These are phyloP conservation scores for Skeletonema tropicum DNA, from an alignment of 108 stramenopile genomes.

Conservation along the genomic window DNA sequence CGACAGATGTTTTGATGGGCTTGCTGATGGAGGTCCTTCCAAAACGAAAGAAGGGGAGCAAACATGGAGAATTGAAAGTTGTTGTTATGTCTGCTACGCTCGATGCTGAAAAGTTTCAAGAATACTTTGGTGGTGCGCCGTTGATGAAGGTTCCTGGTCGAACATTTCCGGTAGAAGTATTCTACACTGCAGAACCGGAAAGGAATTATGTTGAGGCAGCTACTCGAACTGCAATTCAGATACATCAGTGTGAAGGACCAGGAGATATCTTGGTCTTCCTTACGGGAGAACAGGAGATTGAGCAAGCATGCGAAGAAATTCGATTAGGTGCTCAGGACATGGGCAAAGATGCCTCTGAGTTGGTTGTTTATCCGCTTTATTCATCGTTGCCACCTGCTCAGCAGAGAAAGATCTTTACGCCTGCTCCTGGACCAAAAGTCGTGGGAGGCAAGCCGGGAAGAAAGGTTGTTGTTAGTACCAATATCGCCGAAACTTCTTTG, in stretches of 20 bases:
- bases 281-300: constrained; percentile 99
- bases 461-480: constrained; percentile 98
- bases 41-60: constrained; percentile 71
- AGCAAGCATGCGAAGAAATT: constrained; percentile 95
- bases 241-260: constrained; percentile 96
- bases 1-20: constrained; percentile 99
- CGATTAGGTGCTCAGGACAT: constrained; percentile 70
- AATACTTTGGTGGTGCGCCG: constrained; percentile 89
- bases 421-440: constrained; percentile 91
- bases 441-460: constrained; percentile 95
- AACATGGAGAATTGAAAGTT: constrained; percentile 90
- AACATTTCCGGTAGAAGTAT: constrained; percentile 97
- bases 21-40: constrained; percentile 95
- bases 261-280: constrained; percentile 98
- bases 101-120: constrained; percentile 95
- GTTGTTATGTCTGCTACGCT: constrained; percentile 99
- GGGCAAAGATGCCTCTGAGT: constrained; percentile 72
- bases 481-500: constrained; percentile 98
- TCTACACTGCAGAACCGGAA: constrained; percentile 97
- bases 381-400: constrained; percentile 94
- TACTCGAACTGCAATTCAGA: constrained; percentile 94
- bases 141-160: constrained; percentile 96
- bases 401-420: constrained; percentile 93
- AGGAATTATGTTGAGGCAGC: constrained; percentile 99
- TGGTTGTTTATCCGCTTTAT: constrained; percentile 96